phyloP scores from a whole-genome alignment of 2,329 filamentous ascomycete species.

The Aspergillus hortae region DNA sequence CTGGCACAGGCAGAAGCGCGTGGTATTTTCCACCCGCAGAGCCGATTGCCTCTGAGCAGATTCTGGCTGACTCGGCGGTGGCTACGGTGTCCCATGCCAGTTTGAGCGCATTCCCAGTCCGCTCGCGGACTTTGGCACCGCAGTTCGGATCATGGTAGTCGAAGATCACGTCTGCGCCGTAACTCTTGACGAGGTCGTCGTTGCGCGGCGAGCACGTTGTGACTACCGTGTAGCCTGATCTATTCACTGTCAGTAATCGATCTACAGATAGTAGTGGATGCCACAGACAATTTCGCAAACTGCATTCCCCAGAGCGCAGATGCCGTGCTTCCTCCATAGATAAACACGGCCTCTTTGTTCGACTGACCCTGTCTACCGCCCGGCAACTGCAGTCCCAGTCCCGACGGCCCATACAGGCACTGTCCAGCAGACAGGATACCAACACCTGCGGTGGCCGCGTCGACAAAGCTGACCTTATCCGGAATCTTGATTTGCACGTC shows the following conservation, averaged over 20 bases:
- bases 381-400: background rate
- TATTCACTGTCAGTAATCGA: background rate
- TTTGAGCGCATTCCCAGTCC: constrained; percentile 17
- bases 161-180: constrained; percentile 31
- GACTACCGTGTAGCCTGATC: background rate
- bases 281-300: constrained; percentile 2
- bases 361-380: no score
- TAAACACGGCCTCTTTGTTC: background rate
- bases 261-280: background rate
- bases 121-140: constrained; percentile 18
- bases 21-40: constrained; percentile 17
- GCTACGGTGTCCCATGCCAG: constrained; percentile 21
- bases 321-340: constrained; percentile 7
- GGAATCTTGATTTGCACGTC: constrained; percentile 31
- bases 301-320: constrained; percentile 2
- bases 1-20: constrained; percentile 15
- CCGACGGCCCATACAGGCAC: background rate
- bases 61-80: constrained; percentile 14
- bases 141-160: constrained; percentile 28
- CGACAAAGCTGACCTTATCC: constrained; percentile 26
- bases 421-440: constrained; percentile 21
- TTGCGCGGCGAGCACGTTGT: constrained; percentile 3
- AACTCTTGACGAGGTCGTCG: constrained; percentile 12
- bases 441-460: constrained; percentile 28
- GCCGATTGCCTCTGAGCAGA: constrained; percentile 18